These are phyloP conservation scores for Penicillium freii DNA, from an alignment of 2,329 filamentous ascomycete genomes.

Conservation along the genomic window DNA sequence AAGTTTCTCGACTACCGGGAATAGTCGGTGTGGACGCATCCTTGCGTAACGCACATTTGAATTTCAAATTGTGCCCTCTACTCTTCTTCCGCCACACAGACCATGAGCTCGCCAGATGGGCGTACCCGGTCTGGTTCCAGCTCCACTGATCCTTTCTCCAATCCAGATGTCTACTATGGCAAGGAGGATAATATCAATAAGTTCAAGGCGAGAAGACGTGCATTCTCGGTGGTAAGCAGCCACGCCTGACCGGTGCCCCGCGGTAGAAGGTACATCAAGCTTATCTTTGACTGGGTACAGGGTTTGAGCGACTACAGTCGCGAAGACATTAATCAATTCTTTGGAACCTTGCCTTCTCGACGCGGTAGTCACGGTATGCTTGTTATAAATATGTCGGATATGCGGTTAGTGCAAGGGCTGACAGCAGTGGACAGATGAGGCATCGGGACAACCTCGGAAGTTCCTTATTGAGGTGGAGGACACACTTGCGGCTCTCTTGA, in stretches of 20 bases:
- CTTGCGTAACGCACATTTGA: conserved; percentile 21
- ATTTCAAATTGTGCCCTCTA: conserved; percentile 12
- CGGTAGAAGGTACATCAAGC: conserved; percentile 11
- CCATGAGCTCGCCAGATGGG: conserved; percentile 43
- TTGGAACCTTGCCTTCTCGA: conserved; percentile 36
- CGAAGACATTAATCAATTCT: conserved; percentile 35
- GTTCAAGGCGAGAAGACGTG: conserved; percentile 49
- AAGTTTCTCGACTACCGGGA: conserved; percentile 3
- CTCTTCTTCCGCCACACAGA: conserved; percentile 15
- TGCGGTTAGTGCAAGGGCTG: conserved; percentile 5
- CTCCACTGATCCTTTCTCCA: conserved; percentile 57
- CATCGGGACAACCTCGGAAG: conserved; percentile 65
- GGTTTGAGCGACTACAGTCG: conserved; percentile 39
- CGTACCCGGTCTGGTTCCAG: conserved; percentile 43
- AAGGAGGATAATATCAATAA: conserved; percentile 48
- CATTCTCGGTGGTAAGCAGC: conserved; percentile 55
- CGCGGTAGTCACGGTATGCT: conserved; percentile 47
- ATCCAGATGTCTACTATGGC: conserved; percentile 61
- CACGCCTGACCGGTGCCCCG: conserved; percentile 13
- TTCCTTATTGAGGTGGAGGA: conserved; percentile 85
- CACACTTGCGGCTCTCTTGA: conserved; percentile 74
- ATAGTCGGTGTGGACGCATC: conserved; percentile 25
- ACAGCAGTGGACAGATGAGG: conserved; percentile 62
- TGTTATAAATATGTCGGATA: background rate
- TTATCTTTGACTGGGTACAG: conserved; percentile 23